Evolutionary conservation across 257 asterid species (phyloP).

Genomic region (Voacanga thouarsii): DNA sequence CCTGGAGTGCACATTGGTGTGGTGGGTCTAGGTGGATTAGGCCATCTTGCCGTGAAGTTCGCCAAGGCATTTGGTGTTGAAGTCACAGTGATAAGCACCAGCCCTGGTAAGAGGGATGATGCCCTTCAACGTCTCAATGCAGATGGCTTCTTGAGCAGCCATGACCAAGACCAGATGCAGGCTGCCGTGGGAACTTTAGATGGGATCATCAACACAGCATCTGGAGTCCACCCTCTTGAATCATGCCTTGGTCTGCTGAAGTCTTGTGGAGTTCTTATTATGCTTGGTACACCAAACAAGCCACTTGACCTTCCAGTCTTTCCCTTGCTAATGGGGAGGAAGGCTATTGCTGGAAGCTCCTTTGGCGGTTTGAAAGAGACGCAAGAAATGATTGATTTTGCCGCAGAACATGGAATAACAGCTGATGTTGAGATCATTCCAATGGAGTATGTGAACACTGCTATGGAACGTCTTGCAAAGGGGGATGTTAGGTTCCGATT

Average conservation of each 20-base stretch:
- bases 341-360: conserved; percentile 38
- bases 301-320: conserved; percentile 16
- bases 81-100: conserved; percentile 52
- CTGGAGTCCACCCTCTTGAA: conserved; percentile 10
- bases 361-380: conserved; percentile 54
- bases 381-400: conserved; percentile 62
- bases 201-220: conserved; percentile 17
- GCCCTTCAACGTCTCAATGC: conserved; percentile 48
- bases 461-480: conserved; percentile 43
- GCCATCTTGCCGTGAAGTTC: conserved; percentile 58
- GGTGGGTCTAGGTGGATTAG: conserved; percentile 63
- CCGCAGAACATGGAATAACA: conserved; percentile 43
- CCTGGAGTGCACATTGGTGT: conserved; percentile 46
- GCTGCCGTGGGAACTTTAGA: conserved; percentile 26
- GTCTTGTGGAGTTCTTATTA: neutral
- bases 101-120: conserved; percentile 40
- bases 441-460: conserved; percentile 45
- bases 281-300: conserved; percentile 13
- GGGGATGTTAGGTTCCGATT: conserved; percentile 46
- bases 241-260: conserved; percentile 14
- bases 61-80: conserved; percentile 57
- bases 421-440: conserved; percentile 51
- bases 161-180: conserved; percentile 45
- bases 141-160: conserved; percentile 45
- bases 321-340: conserved; percentile 34